A percentile compares a stretch with the other conserved stretches of the same genome.
These are phyloP conservation scores for Beauveria sp. DNA, from an alignment of 2,329 filamentous ascomycete species.

Conservation along the genomic window DNA sequence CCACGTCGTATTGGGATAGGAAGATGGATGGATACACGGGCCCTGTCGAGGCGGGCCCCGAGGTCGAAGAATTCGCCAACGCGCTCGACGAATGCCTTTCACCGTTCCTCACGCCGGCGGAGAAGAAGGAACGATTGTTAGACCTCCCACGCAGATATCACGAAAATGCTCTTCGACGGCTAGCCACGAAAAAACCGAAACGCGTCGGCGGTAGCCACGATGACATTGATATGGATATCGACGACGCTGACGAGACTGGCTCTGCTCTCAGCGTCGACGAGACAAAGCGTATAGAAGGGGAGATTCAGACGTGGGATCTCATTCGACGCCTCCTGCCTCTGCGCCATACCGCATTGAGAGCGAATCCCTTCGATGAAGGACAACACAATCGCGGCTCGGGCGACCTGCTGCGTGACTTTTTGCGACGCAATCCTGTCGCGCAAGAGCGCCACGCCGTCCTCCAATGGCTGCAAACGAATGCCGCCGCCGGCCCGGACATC, in stretches of 20 bases:
- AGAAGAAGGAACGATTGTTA: slow-evolving; percentile 59
- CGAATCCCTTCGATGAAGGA: slow-evolving; percentile 19
- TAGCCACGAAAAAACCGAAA: slow-evolving; percentile 24
- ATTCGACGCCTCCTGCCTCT: slow-evolving; percentile 66
- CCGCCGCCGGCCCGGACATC: slow-evolving; percentile 62
- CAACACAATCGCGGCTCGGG: slow-evolving; percentile 18
- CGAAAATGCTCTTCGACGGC: slow-evolving; percentile 37
- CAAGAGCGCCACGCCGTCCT: slow-evolving; percentile 73
- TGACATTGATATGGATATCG: slow-evolving; percentile 49
- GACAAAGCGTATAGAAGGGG: slow-evolving; percentile 59
- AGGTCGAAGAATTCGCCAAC: slow-evolving; percentile 82
- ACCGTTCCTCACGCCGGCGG: slow-evolving; percentile 37
- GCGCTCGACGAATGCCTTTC: slow-evolving; percentile 68
- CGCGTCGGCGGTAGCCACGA: slow-evolving; percentile 28
- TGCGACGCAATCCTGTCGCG: slow-evolving; percentile 64
- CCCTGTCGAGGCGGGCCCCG: slow-evolving; percentile 59
- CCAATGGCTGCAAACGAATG: slow-evolving; percentile 78
- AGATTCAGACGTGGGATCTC: slow-evolving; percentile 87
- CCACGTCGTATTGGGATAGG: background rate
- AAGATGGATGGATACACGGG: background rate
- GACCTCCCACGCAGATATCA: slow-evolving; percentile 53
- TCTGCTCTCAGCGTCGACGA: slow-evolving; percentile 20
- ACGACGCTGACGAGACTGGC: slow-evolving; percentile 36
- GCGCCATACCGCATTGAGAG: slow-evolving; percentile 43
- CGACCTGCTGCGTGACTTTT: slow-evolving; percentile 59